These are phyloP conservation scores for Actinomortierella wolfii DNA, from an alignment of 371 early-diverging fungal species.

Conservation along the genomic window DNA sequence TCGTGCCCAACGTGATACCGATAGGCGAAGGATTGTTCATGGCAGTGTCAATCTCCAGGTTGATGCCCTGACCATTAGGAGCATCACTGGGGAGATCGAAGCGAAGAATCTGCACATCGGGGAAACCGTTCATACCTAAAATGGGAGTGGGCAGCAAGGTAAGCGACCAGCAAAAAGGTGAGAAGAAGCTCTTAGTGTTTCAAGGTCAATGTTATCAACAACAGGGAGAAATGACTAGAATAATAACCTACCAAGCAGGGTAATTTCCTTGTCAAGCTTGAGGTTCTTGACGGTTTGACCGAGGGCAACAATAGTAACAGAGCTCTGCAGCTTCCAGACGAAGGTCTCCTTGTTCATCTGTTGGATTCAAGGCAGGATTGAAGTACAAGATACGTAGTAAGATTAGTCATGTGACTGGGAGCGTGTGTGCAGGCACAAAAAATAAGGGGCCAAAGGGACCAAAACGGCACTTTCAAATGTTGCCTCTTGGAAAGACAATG, in stretches of 20 bases:
- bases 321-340: conserved; percentile 61
- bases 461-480: background rate
- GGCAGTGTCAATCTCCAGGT: conserved; percentile 57
- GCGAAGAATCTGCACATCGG: conserved; percentile 55
- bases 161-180: no score
- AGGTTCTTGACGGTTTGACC: conserved; percentile 48
- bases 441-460: background rate
- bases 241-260: conserved; percentile 13
- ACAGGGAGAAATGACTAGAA: no score
- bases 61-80: conserved; percentile 60
- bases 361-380: background rate
- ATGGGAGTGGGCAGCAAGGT: no score
- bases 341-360: conserved; percentile 50
- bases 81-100: conserved; percentile 65
- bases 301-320: conserved; percentile 61
- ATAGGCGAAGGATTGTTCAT: conserved; percentile 65
- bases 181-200: no score
- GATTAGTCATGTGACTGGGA: background rate
- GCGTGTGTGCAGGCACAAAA: background rate
- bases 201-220: no score
- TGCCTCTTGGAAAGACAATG: background rate
- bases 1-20: conserved; percentile 61
- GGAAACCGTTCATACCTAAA: conserved; percentile 54
- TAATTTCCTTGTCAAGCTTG: conserved; percentile 29
- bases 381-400: background rate